Evolutionary conservation across 2,329 filamentous ascomycete genomes (phyloP), one percentile per base, ranked within the genome.

Genomic region (Gaeumannomyces sp.): DNA sequence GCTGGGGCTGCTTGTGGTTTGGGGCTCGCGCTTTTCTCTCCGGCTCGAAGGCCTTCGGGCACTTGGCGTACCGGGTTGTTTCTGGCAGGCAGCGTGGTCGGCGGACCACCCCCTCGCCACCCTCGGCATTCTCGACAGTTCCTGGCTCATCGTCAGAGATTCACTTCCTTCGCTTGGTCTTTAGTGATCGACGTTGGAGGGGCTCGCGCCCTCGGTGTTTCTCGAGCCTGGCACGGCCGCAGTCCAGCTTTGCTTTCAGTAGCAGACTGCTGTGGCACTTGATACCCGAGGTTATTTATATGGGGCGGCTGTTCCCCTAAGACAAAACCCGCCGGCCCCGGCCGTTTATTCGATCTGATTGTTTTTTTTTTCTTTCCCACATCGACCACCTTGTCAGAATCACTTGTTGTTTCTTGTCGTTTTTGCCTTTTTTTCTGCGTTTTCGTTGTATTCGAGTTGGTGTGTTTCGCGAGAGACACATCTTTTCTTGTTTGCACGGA

Each of bases 131-230:
- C 45, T 7, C 45, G 45, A 53, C 45, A 53, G 22, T 53, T 5
- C 22, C 22, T 11, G 45, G 22, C 22, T 53, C 45, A n/a, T n/a
- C 16, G 19, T 53, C 19, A n/a, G 45, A 53, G 45, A 53, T 53
- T 53, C 45, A n/a, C 45, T 53, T 53, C 45, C 45, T 22, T 53
- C 14, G 22, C 19, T 53, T 53, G 45, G 45, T n/a, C 45, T 53
- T 53, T 8, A n/a, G 19, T 53, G 45, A 53, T n/a, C 45, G 45
- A 53, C 45, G 45, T n/a, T 16, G 45, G 45, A n/a, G 45, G 45
- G 45, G 45, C 45, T 53, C 45, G 45, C 45, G 45, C 45, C 45
- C 45, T 53, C 45, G 45, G 45, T n/a, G 45, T 53, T 53, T 53
- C 45, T 53, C 45, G 19, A n/a, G 45, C 3, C 45, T 53, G 19